Evolutionary conservation across 192 early-diverging fungal species (phyloP).

Genomic region (Coemansia sp.): DNA sequence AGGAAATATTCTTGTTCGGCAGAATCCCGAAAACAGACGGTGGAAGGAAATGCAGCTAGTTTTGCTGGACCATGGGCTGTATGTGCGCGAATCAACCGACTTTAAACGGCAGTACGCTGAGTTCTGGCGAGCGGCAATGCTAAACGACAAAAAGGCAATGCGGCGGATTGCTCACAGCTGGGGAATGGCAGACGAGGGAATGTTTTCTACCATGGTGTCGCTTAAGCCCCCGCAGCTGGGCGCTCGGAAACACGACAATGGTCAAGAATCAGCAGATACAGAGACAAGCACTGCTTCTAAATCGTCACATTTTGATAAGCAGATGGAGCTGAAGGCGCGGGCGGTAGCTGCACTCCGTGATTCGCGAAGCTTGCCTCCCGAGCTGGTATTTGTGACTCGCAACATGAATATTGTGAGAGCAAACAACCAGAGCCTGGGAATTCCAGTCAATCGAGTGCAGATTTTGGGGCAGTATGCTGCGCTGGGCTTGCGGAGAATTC

Average conservation of each 20-base stretch:
- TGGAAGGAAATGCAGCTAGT: slow-evolving; percentile 62
- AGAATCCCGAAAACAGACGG: slow-evolving; percentile 54
- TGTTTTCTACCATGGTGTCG: slow-evolving; percentile 49
- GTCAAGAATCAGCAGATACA: not conserved
- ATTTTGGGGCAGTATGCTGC: slow-evolving; percentile 80
- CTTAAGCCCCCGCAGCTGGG: slow-evolving; percentile 30
- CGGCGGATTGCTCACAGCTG: slow-evolving; percentile 65
- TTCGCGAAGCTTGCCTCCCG: slow-evolving; percentile 72
- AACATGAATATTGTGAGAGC: slow-evolving; percentile 85
- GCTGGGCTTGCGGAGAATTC: slow-evolving; percentile 54
- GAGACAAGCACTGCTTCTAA: not conserved
- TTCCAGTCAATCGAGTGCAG: slow-evolving; percentile 85
- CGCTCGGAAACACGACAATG: not conserved
- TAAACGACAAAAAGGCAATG: slow-evolving; percentile 65
- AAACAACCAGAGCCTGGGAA: slow-evolving; percentile 82
- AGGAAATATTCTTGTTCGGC: slow-evolving; percentile 77
- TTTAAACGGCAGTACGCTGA: slow-evolving; percentile 78
- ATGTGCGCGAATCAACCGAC: slow-evolving; percentile 65
- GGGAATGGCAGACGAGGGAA: slow-evolving; percentile 55
- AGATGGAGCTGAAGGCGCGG: slow-evolving; percentile 71
- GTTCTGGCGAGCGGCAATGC: slow-evolving; percentile 83
- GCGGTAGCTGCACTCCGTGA: slow-evolving; percentile 70
- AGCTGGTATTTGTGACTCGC: slow-evolving; percentile 84
- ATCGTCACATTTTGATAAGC: slow-evolving; percentile 25
- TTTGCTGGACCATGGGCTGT: slow-evolving; percentile 91